These are phyloP conservation scores for Tephrocybe sp. DNA, from an alignment of 768 basidiomycete genomes.

Conservation along the genomic window DNA sequence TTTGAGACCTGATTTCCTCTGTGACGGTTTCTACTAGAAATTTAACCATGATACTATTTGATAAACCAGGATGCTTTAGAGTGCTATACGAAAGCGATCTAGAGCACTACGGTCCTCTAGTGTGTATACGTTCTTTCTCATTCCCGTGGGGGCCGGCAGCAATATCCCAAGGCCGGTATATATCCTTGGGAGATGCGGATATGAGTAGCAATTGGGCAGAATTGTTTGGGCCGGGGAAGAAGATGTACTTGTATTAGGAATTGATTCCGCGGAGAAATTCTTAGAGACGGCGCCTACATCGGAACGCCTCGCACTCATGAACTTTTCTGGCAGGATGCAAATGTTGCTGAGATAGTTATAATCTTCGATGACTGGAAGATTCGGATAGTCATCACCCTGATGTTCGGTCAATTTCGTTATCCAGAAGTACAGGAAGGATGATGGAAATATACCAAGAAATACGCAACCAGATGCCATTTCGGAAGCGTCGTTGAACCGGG, in stretches of 20 bases:
- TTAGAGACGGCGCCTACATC: too few relatives aligned
- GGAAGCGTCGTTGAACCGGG: constrained; percentile 54
- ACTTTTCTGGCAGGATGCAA: constrained; percentile 65
- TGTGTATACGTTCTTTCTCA: constrained; percentile 26
- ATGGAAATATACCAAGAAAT: constrained; percentile 59
- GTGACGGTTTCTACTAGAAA: too few relatives aligned
- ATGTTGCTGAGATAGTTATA: constrained; percentile 72
- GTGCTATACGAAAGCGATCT: constrained; percentile 50
- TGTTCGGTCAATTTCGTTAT: constrained; percentile 3
- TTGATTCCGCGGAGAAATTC: too few relatives aligned
- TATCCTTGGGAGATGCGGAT: too few relatives aligned
- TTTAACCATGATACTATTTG: too few relatives aligned
- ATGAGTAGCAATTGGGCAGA: constrained; percentile 7
- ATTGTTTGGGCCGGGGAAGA: constrained; percentile 19
- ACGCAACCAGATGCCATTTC: constrained; percentile 85
- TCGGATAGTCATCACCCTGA: constrained; percentile 66
- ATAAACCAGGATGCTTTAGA: too few relatives aligned
- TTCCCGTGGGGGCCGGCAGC: constrained; percentile 24
- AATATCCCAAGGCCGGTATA: too few relatives aligned
- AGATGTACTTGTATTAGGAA: too few relatives aligned
- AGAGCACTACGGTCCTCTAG: constrained; percentile 60
- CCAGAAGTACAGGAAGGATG: not conserved
- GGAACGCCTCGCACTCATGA: constrained; percentile 65
- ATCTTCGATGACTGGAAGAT: constrained; percentile 69
- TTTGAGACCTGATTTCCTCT: too few relatives aligned